Percentiles rank a stretch among this genome's conserved stretches.
Evolutionary conservation across 306 rosid genomes (phyloP).

Genomic region (Rubus parviflorus): DNA sequence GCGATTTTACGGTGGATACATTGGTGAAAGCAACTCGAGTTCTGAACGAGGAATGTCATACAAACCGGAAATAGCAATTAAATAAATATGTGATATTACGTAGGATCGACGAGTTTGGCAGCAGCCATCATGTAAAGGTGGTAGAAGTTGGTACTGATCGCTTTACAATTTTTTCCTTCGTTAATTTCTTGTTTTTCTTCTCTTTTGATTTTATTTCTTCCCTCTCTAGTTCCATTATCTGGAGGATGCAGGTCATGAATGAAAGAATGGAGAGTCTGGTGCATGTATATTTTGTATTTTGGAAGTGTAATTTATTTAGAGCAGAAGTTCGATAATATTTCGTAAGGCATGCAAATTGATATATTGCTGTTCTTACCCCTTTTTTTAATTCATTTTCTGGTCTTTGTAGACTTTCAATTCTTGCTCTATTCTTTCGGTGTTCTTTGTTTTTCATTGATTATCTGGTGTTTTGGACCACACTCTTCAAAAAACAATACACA

Average conservation of each 20-base stretch:
- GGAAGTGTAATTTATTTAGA: background rate
- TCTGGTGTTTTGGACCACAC: background rate
- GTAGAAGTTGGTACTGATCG: slow-evolving; percentile 3
- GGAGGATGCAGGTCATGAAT: background rate
- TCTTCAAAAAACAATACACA: background rate
- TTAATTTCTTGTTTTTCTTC: background rate
- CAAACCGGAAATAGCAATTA: slow-evolving; percentile 20
- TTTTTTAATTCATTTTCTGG: background rate
- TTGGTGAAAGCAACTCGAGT: slow-evolving; percentile 40
- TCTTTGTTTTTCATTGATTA: background rate
- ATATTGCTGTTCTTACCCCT: background rate
- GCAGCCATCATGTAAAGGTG: background rate
- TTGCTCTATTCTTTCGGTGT: background rate
- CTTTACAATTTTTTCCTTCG: background rate
- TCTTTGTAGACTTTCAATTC: background rate
- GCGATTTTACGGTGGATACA: slow-evolving; percentile 40
- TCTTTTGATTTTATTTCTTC: background rate
- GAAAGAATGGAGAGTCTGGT: background rate
- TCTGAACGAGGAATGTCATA: slow-evolving; percentile 46
- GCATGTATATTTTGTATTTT: background rate
- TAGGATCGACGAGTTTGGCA: background rate
- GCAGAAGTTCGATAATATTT: slow-evolving; percentile 2
- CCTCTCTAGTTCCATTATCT: background rate
- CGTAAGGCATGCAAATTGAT: background rate
- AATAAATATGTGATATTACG: background rate